These are phyloP conservation scores for Martensiomyces pterosporus DNA, from an alignment of 192 early-diverging fungal genomes.

Conservation along the genomic window DNA sequence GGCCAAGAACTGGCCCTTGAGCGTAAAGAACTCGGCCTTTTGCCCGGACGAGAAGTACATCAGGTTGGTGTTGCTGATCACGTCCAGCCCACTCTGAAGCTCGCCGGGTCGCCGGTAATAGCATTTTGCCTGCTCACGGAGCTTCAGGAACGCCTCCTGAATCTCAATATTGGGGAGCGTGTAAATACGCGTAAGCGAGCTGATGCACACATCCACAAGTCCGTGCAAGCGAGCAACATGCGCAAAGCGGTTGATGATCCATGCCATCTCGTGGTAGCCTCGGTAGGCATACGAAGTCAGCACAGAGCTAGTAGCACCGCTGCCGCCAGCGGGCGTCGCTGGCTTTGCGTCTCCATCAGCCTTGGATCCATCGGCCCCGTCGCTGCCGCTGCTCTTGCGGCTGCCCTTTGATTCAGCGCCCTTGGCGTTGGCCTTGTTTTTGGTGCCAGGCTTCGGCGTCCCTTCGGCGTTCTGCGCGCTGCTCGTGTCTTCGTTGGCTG, in stretches of 20 bases:
- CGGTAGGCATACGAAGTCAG: conserved; percentile 86
- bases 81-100: conserved; percentile 88
- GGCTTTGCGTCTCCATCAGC: conserved; percentile 11
- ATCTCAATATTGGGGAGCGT: conserved; percentile 99
- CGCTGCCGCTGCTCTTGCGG: conserved; percentile 24
- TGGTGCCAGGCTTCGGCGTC: conserved; percentile 2
- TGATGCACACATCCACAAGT: conserved; percentile 92
- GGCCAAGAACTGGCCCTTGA: conserved; percentile 93
- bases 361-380: conserved; percentile 10
- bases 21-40: conserved; percentile 96
- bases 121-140: conserved; percentile 98
- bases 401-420: conserved; percentile 45
- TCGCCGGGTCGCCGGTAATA: conserved; percentile 87
- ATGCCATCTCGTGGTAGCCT: conserved; percentile 99
- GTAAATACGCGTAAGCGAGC: conserved; percentile 92
- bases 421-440: conserved; percentile 41
- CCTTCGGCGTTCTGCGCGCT: conserved; percentile 5
- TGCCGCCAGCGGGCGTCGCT: conserved; percentile 1
- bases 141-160: conserved; percentile 95
- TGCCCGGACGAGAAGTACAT: conserved; percentile 88
- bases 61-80: conserved; percentile 99
- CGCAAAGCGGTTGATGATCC: conserved; percentile 99
- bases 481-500: conserved; percentile 9
- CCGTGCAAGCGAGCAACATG: conserved; percentile 93
- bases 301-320: conserved; percentile 18